Percentiles rank a stretch among this genome's conserved stretches.
These are phyloP conservation scores for Cyclotella choctawhatcheeana DNA, from an alignment of 108 stramenopile genomes.

Conservation along the genomic window DNA sequence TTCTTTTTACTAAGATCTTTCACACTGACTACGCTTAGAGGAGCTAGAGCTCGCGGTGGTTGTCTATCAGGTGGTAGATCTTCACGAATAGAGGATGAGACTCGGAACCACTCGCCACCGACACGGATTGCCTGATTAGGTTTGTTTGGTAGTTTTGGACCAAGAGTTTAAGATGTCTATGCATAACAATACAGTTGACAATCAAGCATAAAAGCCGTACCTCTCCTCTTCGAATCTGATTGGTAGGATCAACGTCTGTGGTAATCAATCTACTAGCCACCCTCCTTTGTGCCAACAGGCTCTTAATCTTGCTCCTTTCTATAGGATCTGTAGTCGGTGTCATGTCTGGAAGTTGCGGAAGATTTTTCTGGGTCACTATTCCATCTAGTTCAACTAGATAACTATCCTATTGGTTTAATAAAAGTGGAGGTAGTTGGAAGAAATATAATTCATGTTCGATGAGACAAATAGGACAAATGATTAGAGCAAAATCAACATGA, in stretches of 20 bases:
- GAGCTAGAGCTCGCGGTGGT: constrained; percentile 80
- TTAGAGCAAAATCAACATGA: neutral
- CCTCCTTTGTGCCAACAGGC: neutral
- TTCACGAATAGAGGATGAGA: constrained; percentile 71
- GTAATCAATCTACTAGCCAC: constrained; percentile 40
- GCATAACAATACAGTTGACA: neutral
- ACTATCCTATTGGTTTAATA: constrained; percentile 55
- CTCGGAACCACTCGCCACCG: constrained; percentile 85
- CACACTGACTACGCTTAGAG: constrained; percentile 67
- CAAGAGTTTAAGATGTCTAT: too few species aligned
- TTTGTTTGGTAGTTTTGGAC: too few species aligned
- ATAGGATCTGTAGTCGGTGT: neutral
- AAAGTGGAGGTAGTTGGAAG: neutral
- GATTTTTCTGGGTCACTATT: constrained; percentile 45
- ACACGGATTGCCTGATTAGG: constrained; percentile 58
- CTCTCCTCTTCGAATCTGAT: constrained; percentile 83
- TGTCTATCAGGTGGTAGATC: constrained; percentile 68
- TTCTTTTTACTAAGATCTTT: constrained; percentile 76
- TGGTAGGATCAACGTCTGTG: constrained; percentile 72
- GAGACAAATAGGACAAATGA: neutral
- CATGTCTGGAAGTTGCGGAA: constrained; percentile 1
- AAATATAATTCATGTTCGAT: neutral
- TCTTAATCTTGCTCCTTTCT: neutral
- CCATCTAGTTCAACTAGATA: constrained; percentile 89
- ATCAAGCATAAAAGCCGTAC: neutral